Evolutionary conservation across 2,329 filamentous ascomycete species (phyloP).

Genomic region (Onygenales sp.): DNA sequence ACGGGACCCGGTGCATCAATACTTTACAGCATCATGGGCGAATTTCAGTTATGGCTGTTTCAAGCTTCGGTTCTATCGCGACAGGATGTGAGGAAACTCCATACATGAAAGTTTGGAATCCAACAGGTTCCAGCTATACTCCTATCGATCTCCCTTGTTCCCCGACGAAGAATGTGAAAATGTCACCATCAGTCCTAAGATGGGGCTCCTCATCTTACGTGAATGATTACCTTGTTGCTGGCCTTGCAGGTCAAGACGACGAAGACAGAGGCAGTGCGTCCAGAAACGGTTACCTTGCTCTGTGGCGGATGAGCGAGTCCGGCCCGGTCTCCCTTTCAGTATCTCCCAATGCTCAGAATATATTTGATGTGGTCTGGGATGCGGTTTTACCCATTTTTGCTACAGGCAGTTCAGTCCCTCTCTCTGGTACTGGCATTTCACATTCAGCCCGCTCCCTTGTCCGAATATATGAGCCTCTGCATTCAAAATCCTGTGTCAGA

Average conservation of each 20-base stretch:
- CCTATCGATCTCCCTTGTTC: slow-evolving; percentile 14
- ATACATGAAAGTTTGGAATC: slow-evolving; percentile 28
- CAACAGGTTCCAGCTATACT: slow-evolving; percentile 14
- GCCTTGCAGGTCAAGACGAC: slow-evolving; percentile 39
- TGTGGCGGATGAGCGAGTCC: slow-evolving; percentile 43
- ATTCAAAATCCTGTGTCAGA: slow-evolving; percentile 25
- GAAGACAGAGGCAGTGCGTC: slow-evolving; percentile 24
- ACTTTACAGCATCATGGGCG: slow-evolving; percentile 37
- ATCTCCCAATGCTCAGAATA: slow-evolving; percentile 40
- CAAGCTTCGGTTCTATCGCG: slow-evolving; percentile 32
- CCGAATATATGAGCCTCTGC: slow-evolving; percentile 41
- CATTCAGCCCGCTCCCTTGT: slow-evolving; percentile 39
- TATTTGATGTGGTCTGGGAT: slow-evolving; percentile 53
- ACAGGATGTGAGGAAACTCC: slow-evolving; percentile 35
- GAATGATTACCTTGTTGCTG: slow-evolving; percentile 42
- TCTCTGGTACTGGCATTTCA: slow-evolving; percentile 20
- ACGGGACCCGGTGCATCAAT: slow-evolving; percentile 19
- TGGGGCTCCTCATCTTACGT: slow-evolving; percentile 34
- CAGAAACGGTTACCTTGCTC: slow-evolving; percentile 41
- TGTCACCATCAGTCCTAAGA: slow-evolving; percentile 37
- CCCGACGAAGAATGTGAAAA: slow-evolving; percentile 20
- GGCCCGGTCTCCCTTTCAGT: slow-evolving; percentile 28
- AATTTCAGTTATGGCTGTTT: slow-evolving; percentile 44
- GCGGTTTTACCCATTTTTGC: slow-evolving; percentile 41
- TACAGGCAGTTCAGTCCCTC: slow-evolving; percentile 39